A percentile compares a stretch with the other conserved stretches of the same genome.
phyloP scores from a whole-genome alignment of 1,139 yeast species.

The Arxiozyma slooffiae region DNA sequence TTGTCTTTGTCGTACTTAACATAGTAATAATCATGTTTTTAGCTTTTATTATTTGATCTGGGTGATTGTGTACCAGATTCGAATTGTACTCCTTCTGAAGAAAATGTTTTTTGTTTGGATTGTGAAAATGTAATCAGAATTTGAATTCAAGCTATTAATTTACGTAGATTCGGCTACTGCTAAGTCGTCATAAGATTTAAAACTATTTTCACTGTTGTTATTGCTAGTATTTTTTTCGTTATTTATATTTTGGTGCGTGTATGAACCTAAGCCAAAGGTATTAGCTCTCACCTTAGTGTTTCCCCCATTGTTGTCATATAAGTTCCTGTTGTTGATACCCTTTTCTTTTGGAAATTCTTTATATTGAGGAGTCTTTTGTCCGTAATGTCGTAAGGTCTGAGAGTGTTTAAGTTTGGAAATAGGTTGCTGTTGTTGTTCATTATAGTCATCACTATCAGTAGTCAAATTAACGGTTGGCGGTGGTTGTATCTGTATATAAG shows the following conservation, averaged over 20 bases:
- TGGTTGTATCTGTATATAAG: conserved; percentile 2
- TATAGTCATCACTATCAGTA: conserved; percentile 11
- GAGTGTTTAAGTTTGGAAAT: conserved; percentile 12
- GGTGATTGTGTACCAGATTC: neutral
- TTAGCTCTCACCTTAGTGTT: neutral
- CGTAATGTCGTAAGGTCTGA: conserved; percentile 2
- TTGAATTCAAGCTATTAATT: conserved; percentile 2
- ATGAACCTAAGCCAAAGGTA: neutral
- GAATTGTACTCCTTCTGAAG: neutral
- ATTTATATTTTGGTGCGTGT: neutral
- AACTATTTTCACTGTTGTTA: neutral
- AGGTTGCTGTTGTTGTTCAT: conserved; percentile 9
- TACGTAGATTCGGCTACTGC: conserved; percentile 14
- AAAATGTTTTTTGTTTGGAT: neutral
- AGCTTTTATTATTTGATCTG: neutral
- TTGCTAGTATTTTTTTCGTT: neutral
- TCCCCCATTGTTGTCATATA: neutral
- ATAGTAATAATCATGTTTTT: neutral
- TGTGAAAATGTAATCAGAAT: neutral
- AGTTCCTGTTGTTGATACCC: neutral
- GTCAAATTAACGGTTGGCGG: conserved; percentile 23
- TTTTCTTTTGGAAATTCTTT: neutral
- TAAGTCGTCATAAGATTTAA: neutral
- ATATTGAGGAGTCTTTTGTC: neutral
- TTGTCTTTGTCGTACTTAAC: neutral